Evolutionary conservation across 2,329 filamentous ascomycete genomes (phyloP), one percentile per base, ranked within the genome.

Genomic region (Paecilomyces sp.): DNA sequence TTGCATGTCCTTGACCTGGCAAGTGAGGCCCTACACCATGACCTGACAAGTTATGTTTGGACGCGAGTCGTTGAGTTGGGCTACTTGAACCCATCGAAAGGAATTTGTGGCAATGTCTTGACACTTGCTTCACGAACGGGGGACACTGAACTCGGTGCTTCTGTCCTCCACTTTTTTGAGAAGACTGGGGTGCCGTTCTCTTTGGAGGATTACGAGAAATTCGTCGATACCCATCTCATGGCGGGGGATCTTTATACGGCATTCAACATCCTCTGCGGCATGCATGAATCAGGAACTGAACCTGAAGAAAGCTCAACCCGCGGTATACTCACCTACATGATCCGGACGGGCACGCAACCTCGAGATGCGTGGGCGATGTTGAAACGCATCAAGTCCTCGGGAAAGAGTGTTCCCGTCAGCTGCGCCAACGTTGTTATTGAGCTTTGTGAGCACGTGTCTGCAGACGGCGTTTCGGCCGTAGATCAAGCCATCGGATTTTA

Each of bases 1-100:
- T 82, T 84, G 57, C 85, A 88, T 66, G 75, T 94, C 33, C 80
- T 97, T n/a, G 90, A 92, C 64, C 77, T 80, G n/a, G 92, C 90
- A 61, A 88, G 87, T 64, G 80, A 82, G 56, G 80, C 80, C 28
- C 81, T 83, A 51, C 77, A 89, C 74, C 82, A 89, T 66, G 79
- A 85, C 22, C 85, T 87, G 28, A 88, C 88, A 0, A 79, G 78
- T 36, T 88, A 86, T 61, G 81, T 90, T 36, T 99, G 94, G 93
- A 82, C 82, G 50, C 80, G 79, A 12, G 82, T 83, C 63, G 87
- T 93, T 31, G 76, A 83, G 57, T 72, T 80, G 5, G 80, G 74
- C 41, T 83, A 85, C 66, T 69, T 90, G 55, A 84, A 83, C 56
- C 86, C 88, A 8, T 61, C 88, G 0, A 84, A 87, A 61, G 86